A percentile compares a stretch with the other conserved stretches of the same genome.
Evolutionary conservation across 768 basidiomycete species (phyloP).

Genomic region (Collybiopsis luxurians): DNA sequence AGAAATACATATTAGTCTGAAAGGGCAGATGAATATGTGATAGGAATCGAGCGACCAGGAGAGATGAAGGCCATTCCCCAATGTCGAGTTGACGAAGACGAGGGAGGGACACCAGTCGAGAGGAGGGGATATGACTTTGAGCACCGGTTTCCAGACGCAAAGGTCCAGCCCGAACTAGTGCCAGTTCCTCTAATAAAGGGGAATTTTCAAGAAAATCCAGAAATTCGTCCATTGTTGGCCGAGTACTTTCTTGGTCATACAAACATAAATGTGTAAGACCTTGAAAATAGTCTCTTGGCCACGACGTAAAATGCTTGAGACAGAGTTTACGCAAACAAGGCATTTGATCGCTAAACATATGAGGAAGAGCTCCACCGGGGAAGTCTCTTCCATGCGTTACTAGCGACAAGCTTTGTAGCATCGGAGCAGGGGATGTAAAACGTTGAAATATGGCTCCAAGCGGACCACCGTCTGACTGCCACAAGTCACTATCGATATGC

Average conservation of each 20-base stretch:
- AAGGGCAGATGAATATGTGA: conserved; percentile 14
- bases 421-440: conserved; percentile 7
- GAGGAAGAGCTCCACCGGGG: conserved; percentile 2
- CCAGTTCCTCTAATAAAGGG: conserved; percentile 14
- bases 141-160: conserved; percentile 7
- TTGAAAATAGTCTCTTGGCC: conserved; percentile 9
- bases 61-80: conserved; percentile 14
- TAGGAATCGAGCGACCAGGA: conserved; percentile 14
- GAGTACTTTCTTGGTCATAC: conserved; percentile 8
- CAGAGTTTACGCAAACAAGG: conserved; percentile 5
- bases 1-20: conserved; percentile 15
- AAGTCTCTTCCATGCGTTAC: conserved; percentile 3
- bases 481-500: conserved; percentile 1
- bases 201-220: conserved; percentile 16
- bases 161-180: conserved; percentile 16
- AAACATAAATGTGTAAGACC: conserved; percentile 10
- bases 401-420: conserved; percentile 6
- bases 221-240: conserved; percentile 15
- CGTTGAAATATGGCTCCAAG: neutral
- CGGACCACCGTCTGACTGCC: neutral
- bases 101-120: conserved; percentile 10
- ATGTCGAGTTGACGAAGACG: conserved; percentile 14
- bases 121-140: neutral
- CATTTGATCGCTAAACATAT: conserved; percentile 8
- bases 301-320: conserved; percentile 9